Evolutionary conservation across 2,329 filamentous ascomycete genomes (phyloP), one percentile per base, ranked within the genome.

Genomic region (Escovopsis sp.): DNA sequence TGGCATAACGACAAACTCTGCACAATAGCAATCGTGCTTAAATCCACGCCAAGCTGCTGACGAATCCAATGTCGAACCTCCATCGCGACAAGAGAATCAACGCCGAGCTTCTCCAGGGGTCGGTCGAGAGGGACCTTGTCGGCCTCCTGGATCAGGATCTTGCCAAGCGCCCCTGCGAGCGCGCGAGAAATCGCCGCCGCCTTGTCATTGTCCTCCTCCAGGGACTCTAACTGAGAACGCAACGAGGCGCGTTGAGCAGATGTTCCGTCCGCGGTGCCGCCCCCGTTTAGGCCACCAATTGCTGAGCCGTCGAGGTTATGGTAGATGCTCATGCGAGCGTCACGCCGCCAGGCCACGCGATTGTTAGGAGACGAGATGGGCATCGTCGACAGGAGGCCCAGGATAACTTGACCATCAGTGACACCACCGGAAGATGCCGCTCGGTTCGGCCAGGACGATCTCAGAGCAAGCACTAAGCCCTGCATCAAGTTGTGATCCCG

Each of bases 41-140:
- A 39, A 12, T 53, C 48, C 2, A 51, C 45, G 3, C 49, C 39
- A 11, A 54, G 40, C 11, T 45, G 45, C 36, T 43, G 47, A 1
- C 47, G 39, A 9, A 51, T 48, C 52, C 50, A 56, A 30, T 49
- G 50, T 2, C 50, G 43, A 12, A 56, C 28, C 42, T 56, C 53
- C 8, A 55, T 49, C 3, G 45, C 48, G 0, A 55, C 50, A 8
- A 56, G 35, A 3, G 51, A 54, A 23, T 55, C 54, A 8, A 56
- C 38, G 0, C 51, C 51, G 1, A 45, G 28, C 4, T 40, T 18
- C n/a, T 47, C 49, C 1, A 36, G 39, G 4, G 45, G 42, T n/a
- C 34, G n/a, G 9, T 44, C 30, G 2, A 44, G 3, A 6, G 47
- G 41, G 2, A 51, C 34, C 15, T 43, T 46, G n/a, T 47, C 46